These are phyloP conservation scores for Metschnikowia reukaufii DNA, from an alignment of 805 yeast species.

Conservation along the genomic window DNA sequence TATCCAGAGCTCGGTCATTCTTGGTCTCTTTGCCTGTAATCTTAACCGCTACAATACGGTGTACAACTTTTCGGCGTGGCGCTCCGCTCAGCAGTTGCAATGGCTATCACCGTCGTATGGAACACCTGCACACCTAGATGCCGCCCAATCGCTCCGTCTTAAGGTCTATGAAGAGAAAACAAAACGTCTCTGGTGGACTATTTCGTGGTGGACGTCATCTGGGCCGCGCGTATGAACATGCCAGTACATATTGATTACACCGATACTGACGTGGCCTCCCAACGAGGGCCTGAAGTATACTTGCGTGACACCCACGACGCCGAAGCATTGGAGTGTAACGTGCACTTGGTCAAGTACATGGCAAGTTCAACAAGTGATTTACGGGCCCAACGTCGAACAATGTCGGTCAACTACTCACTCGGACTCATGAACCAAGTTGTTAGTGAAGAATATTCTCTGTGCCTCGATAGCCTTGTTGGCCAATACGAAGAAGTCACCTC, in stretches of 20 bases:
- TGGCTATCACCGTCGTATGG: conserved; percentile 37
- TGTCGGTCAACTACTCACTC: conserved; percentile 42
- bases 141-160: conserved; percentile 3
- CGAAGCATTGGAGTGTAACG: conserved; percentile 35
- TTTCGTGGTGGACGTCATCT: conserved; percentile 40
- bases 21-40: conserved; percentile 40
- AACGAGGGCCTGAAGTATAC: conserved; percentile 26
- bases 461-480: conserved; percentile 29
- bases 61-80: conserved; percentile 43
- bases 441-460: conserved; percentile 30
- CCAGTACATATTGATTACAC: conserved; percentile 43
- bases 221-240: conserved; percentile 40
- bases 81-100: conserved; percentile 38
- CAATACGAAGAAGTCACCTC: conserved; percentile 35
- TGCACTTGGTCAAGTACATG: conserved; percentile 39
- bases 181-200: conserved; percentile 45
- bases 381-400: conserved; percentile 43
- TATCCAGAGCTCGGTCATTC: conserved; percentile 34
- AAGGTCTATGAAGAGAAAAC: conserved; percentile 26
- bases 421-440: conserved; percentile 38
- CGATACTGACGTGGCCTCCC: conserved; percentile 46
- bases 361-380: conserved; percentile 37
- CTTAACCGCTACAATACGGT: conserved; percentile 38
- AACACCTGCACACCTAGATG: conserved; percentile 8
- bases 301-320: conserved; percentile 32